phyloP scores from a whole-genome alignment of 2,329 filamentous ascomycete genomes.

The Stemphylium beticola region DNA sequence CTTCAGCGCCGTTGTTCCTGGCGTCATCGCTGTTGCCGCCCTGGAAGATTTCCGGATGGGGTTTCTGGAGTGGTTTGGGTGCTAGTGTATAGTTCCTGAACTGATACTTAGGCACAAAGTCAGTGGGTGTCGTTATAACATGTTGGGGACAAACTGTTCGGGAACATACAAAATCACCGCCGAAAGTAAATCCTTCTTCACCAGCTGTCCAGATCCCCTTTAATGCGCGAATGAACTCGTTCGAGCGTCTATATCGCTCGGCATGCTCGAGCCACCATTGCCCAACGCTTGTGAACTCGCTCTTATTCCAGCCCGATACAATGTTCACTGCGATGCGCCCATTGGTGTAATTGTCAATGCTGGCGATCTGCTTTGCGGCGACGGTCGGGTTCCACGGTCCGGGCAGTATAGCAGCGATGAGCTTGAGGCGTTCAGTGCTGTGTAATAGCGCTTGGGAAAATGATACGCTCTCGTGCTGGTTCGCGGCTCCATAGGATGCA shows the following conservation, averaged over 20 bases:
- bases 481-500: slow-evolving; percentile 55
- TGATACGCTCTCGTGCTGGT: slow-evolving; percentile 61
- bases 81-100: slow-evolving; percentile 59
- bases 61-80: slow-evolving; percentile 58
- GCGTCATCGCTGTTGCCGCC: slow-evolving; percentile 61
- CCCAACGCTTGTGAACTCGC: slow-evolving; percentile 59
- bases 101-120: slow-evolving; percentile 46
- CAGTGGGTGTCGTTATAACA: too few relatives aligned
- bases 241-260: slow-evolving; percentile 57
- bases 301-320: slow-evolving; percentile 62
- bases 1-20: slow-evolving; percentile 56
- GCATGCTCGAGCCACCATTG: slow-evolving; percentile 63
- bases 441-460: slow-evolving; percentile 58
- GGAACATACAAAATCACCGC: slow-evolving; percentile 52
- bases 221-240: slow-evolving; percentile 60
- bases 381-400: slow-evolving; percentile 49
- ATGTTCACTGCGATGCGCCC: slow-evolving; percentile 61
- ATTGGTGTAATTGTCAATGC: slow-evolving; percentile 60
- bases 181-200: slow-evolving; percentile 56
- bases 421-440: slow-evolving; percentile 56
- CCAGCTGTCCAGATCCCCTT: slow-evolving; percentile 58
- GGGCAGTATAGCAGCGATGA: slow-evolving; percentile 60
- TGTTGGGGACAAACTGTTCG: too few relatives aligned
- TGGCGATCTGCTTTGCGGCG: slow-evolving; percentile 61
- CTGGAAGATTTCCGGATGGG: slow-evolving; percentile 61